Evolutionary conservation across 208 protist genomes (phyloP), one percentile per base, ranked within the genome.

Genomic region (Tritrichomonas musculus): DNA sequence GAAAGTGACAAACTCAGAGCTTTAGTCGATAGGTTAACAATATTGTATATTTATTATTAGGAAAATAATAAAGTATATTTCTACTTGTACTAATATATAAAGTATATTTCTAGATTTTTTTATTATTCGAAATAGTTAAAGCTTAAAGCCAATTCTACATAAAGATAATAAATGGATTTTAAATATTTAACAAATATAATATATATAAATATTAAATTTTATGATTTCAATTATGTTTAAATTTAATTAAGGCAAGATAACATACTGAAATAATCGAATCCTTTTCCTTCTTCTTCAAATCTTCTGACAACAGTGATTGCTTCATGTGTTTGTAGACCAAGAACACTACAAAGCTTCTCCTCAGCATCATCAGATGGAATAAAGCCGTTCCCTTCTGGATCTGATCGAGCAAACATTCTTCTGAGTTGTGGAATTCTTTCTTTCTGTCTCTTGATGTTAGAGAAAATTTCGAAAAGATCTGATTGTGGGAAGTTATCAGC

Each of bases 241-340:
- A n/a, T n/a, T 82, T 50, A 82, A 50, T 4, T 27, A 27, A 44
- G 39, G 17, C 33, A 30, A 50, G 73, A 47, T 22, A 49, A 53
- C 20, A 88, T 39, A 53, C 77, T 27, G 27, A 88, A 88, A n/a
- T 88, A 88, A 57, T 88, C 77, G 77, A 88, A 88, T 33, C 30
- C 41, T 4, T 88, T 88, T n/a, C n/a, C n/a, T 17, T 88, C 14
- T 33, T 53, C 41, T 0, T 17, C 27, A 17, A 41, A 88, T 57
- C 77, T 88, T 57, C 77, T 88, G 0, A 57, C 4, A 11, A 88
- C 47, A 22, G 77, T 88, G 1, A 53, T 47, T 13, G 47, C 77
- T 27, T 88, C 41, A n/a, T 88, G 77, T 22, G 14, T 5, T 27
- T 88, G 41, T 0, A 88, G 22, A 20, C 77, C 77, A 8, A 50